These are phyloP conservation scores for Aspergillus intermedius DNA, from an alignment of 2,329 filamentous ascomycete species.

Conservation along the genomic window DNA sequence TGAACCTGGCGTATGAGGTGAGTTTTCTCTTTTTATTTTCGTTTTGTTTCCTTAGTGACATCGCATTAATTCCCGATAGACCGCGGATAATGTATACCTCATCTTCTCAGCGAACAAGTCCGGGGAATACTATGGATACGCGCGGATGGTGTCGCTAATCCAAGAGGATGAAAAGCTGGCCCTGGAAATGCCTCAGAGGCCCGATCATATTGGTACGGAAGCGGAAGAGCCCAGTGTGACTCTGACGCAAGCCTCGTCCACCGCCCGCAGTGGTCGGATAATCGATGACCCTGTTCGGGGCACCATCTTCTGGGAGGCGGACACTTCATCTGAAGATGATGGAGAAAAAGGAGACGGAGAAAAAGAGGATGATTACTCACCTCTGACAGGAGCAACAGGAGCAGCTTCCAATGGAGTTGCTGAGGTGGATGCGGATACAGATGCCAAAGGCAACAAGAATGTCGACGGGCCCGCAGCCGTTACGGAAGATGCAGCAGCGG, in stretches of 20 bases:
- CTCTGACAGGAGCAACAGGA: background rate
- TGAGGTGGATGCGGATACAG: constrained; percentile 2
- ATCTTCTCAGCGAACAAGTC: constrained; percentile 97
- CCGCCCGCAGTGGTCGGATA: constrained; percentile 73
- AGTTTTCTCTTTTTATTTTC: constrained; percentile 14
- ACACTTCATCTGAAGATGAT: constrained; percentile 50
- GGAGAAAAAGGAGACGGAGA: constrained; percentile 27
- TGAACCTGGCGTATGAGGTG: constrained; percentile 81
- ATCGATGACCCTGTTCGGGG: constrained; percentile 91
- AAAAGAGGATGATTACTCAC: constrained; percentile 42
- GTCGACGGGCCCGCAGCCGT: constrained; percentile 39
- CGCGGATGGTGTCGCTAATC: constrained; percentile 80
- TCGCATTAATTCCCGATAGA: constrained; percentile 40
- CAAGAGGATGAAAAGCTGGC: constrained; percentile 66
- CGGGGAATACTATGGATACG: constrained; percentile 93
- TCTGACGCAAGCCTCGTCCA: constrained; percentile 68
- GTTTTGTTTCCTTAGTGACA: background rate
- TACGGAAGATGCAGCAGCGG: constrained; percentile 34
- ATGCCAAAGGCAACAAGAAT: constrained; percentile 36
- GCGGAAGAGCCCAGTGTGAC: constrained; percentile 68
- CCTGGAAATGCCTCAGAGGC: constrained; percentile 62
- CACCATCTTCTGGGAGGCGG: constrained; percentile 93
- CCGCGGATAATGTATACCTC: constrained; percentile 76
- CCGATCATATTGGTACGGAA: constrained; percentile 50
- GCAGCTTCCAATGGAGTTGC: background rate